Base-by-base conservation (phyloP, 2,329 filamentous ascomycete genomes). In the Aureobasidium sp. region DNA sequence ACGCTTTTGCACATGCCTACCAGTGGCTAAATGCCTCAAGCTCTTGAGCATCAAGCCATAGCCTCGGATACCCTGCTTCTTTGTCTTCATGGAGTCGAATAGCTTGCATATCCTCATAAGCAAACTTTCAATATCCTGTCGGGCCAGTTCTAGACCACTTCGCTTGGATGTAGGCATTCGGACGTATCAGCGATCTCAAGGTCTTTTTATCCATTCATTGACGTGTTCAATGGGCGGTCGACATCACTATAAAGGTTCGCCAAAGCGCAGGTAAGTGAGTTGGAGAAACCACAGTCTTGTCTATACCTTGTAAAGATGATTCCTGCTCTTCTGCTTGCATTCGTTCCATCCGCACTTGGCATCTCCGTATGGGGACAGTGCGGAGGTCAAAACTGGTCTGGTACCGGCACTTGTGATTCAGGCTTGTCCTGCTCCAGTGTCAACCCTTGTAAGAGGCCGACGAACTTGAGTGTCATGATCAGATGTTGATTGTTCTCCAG, bases 381-480 rank as follows among this genome's bases (percentile, higher is more conserved):
- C 39, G 65, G 65, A 25, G 65, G 65, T 12, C 42, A 25, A 12
- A 58, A 63, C 25, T 66, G 65, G 65, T 61, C 53, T 17, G 65
- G 65, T 39, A 60, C 51, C 47, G 63, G 63, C 34, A 66, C 62
- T 34, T 68, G 67, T 45, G 67, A 65, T 14, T 63, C 67, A 22
- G 65, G 66, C 27, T 59, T 60, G 27, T 58, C 55, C 20, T 68
- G 67, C 49, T 56, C 61, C 22, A 64, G 57, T 44, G 37, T 65
- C 53, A 67, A 67, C 37, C 66, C 67, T 31, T 67, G 65, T 68
- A 29, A 58, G 65, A 20, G 9, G 31, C 20, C 12, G 14, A 6
- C 4, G 8, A 27, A n/a, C 3, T 9, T 1, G 17, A 29, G 3
- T 7, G n/a, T 15, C 20, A 6, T 8, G 17, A 31, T n/a, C 9